Evolutionary conservation across 129 eudicot species (phyloP).

Genomic region (Centella asiatica): DNA sequence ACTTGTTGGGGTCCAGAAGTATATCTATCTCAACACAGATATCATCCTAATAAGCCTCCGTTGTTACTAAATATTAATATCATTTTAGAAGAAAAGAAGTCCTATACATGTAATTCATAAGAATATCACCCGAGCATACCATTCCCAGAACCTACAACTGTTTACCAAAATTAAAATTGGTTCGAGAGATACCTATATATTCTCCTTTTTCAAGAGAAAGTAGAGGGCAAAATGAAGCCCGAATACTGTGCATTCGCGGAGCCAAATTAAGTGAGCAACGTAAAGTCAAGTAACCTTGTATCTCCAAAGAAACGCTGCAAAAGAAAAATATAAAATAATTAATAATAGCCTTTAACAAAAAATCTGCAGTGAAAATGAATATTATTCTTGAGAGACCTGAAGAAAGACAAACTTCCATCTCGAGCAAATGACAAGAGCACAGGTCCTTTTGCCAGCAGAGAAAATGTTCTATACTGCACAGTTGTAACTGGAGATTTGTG

Average conservation of each 20-base stretch:
- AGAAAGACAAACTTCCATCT: constrained; percentile 86
- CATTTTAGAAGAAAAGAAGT: no score
- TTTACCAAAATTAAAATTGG: no score
- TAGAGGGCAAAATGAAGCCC: constrained; percentile 97
- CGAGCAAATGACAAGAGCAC: constrained; percentile 71
- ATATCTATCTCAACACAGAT: no score
- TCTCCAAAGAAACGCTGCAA: constrained; percentile 68
- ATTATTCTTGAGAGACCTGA: constrained; percentile 41
- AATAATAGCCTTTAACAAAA: constrained; percentile 2
- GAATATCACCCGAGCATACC: no score
- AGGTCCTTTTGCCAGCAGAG: constrained; percentile 86
- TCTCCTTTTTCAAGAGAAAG: constrained; percentile 99
- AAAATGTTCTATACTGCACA: constrained; percentile 77
- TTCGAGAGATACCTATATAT: constrained; percentile 68
- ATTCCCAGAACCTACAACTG: no score
- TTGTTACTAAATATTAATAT: no score
- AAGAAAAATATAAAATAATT: constrained; percentile 2
- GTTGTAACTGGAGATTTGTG: constrained; percentile 67
- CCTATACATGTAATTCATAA: no score
- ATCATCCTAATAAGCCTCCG: no score
- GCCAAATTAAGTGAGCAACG: constrained; percentile 78
- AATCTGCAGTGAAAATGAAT: not conserved
- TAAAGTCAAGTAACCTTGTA: constrained; percentile 81
- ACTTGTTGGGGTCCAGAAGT: no score
- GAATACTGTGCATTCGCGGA: constrained; percentile 87